Evolutionary conservation across 2,329 filamentous ascomycete species (phyloP), one percentile per base, ranked within the genome.

Genomic region (Talaromyces sp.): DNA sequence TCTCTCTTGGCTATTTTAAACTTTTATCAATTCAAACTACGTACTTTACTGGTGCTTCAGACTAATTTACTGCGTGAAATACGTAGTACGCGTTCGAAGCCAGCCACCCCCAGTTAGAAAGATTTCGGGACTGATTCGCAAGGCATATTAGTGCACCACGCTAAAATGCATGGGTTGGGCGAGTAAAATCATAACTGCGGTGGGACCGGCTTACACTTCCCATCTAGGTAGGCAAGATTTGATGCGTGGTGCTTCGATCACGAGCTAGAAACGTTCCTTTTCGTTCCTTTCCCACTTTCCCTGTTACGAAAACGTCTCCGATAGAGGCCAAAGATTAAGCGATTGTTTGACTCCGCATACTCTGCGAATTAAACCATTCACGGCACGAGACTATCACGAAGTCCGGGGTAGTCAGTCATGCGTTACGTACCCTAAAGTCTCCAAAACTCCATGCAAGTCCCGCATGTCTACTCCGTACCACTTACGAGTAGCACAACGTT

Each of bases 371-470:
- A 15, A n/a, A 22, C 31, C 11, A 13, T 22, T 22, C 29, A 36
- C 25, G 19, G 6, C 29, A 22, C 29, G 3, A 56, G 53, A 15
- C 53, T 13, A 22, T 38, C 31, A 36, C 38, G 38, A 31, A 59
- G 56, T 59, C 56, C 56, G 56, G 56, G 56, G 56, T 40, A 59
- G 34, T 45, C 56, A 31, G 34, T 45, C 56, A 45, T 45, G 15
- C 36, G 25, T 45, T 40, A 31, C 15, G 36, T 6, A 59, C 36
- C 15, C 13, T 17, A 36, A 36, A 36, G 34, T 36, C 34, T 29
- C 27, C 27, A 29, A 29, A 3, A 36, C 3, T 11, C 19, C 11
- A 27, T 29, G 8, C 47, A 51, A 27, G 47, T 17, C 47, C 6
- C 25, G 22, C 25, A 27, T 51, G 47, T 17, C 13, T 29, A 17